These are phyloP conservation scores for Cladosporium halotolerans DNA, from an alignment of 2,329 filamentous ascomycete genomes.

Conservation along the genomic window DNA sequence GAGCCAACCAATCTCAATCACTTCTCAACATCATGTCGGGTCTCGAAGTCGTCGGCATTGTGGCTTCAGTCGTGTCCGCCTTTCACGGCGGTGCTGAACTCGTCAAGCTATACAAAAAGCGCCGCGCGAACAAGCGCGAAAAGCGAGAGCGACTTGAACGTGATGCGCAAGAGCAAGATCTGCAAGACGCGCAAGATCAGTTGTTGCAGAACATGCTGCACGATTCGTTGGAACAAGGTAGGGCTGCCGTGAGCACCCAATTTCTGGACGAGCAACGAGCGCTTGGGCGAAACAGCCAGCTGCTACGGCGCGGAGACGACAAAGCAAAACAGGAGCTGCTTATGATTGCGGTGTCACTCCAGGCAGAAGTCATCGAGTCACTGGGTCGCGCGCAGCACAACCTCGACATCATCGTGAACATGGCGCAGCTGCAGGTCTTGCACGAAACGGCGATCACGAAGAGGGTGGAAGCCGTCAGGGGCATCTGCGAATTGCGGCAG, in stretches of 20 bases:
- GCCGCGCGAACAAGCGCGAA: conserved; percentile 15
- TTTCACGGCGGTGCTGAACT: conserved; percentile 38
- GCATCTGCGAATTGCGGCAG: conserved; percentile 3
- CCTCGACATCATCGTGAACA: not conserved
- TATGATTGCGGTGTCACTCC: conserved; percentile 1
- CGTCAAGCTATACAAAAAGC: conserved; percentile 31
- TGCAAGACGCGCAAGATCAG: conserved; percentile 22
- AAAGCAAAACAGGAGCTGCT: conserved; percentile 10
- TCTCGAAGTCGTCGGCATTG: conserved; percentile 33
- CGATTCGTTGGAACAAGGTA: conserved; percentile 33
- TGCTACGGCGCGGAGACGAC: conserved; percentile 31
- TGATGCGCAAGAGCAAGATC: conserved; percentile 10
- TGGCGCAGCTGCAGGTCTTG: not conserved
- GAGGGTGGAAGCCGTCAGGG: not conserved
- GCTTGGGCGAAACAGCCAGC: conserved; percentile 29
- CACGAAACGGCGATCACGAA: conserved; percentile 3
- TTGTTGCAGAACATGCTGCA: conserved; percentile 34
- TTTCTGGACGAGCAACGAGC: conserved; percentile 31
- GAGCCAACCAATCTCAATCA: not conserved
- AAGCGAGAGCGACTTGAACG: not conserved
- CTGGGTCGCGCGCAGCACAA: not conserved
- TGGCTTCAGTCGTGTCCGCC: conserved; percentile 38
- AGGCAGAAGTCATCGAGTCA: conserved; percentile 4
- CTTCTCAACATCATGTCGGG: conserved; percentile 16
- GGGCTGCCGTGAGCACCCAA: conserved; percentile 34